These are phyloP conservation scores for Cryphonectria radicalis DNA, from an alignment of 2,329 filamentous ascomycete genomes.

Conservation along the genomic window DNA sequence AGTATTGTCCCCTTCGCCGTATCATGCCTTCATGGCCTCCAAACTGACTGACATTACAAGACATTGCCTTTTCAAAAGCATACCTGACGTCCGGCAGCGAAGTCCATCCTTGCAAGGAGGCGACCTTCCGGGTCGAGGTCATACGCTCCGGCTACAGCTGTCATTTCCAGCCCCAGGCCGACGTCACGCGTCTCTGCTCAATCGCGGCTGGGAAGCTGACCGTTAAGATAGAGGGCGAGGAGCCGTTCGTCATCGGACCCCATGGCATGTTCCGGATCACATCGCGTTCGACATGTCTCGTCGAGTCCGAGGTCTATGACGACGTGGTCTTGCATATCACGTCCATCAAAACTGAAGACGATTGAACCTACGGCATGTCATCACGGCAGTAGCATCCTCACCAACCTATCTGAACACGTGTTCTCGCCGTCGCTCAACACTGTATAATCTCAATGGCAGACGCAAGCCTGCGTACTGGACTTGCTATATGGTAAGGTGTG, in stretches of 20 bases:
- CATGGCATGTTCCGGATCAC: conserved; percentile 36
- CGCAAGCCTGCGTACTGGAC: background rate
- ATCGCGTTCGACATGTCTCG: conserved; percentile 28
- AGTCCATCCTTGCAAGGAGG: conserved; percentile 34
- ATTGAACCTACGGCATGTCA: background rate
- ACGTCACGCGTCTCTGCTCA: conserved; percentile 35
- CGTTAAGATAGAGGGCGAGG: conserved; percentile 33
- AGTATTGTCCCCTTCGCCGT: background rate
- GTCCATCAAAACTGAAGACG: background rate
- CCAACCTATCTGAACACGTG: background rate
- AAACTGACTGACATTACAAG: conserved; percentile 28
- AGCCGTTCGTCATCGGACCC: conserved; percentile 35
- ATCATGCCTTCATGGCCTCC: background rate
- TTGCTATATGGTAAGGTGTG: background rate
- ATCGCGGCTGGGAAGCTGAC: conserved; percentile 38
- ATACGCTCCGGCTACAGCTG: conserved; percentile 32
- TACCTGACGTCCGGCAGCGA: conserved; percentile 34
- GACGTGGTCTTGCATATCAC: conserved; percentile 34
- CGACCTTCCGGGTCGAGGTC: conserved; percentile 36
- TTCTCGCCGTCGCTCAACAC: background rate
- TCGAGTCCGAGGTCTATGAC: conserved; percentile 33
- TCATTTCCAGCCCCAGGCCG: conserved; percentile 30
- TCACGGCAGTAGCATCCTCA: background rate
- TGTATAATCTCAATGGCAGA: background rate
- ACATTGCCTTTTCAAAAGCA: conserved; percentile 39